These are phyloP conservation scores for Acer negundo DNA, from an alignment of 345 rosid species.

Conservation along the genomic window DNA sequence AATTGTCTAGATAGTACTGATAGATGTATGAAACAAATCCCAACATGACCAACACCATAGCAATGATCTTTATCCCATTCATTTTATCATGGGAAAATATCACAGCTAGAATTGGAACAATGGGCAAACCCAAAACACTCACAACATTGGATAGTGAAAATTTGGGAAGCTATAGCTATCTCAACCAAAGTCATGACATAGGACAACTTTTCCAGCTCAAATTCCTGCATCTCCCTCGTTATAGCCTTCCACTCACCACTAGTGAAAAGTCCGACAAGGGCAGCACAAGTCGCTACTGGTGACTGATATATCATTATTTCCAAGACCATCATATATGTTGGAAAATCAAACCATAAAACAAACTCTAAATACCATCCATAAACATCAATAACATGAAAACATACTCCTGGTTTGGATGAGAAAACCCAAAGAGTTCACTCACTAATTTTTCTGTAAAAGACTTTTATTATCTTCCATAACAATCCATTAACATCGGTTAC, in stretches of 20 bases:
- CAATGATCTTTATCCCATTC: constrained; percentile 54
- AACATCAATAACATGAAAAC: too few relatives aligned
- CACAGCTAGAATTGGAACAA: constrained; percentile 56
- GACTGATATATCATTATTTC: constrained; percentile 34
- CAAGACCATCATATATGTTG: constrained; percentile 31
- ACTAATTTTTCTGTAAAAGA: too few relatives aligned
- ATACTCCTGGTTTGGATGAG: too few relatives aligned
- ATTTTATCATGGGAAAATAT: constrained; percentile 55
- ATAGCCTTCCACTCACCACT: constrained; percentile 29
- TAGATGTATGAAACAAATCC: constrained; percentile 36
- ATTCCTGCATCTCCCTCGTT: constrained; percentile 17
- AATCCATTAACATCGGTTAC: too few relatives aligned
- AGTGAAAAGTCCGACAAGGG: constrained; percentile 20
- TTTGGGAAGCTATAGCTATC: constrained; percentile 33
- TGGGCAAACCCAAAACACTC: constrained; percentile 55
- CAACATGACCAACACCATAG: constrained; percentile 61
- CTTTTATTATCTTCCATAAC: too few relatives aligned
- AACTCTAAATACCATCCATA: too few relatives aligned
- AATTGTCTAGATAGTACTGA: constrained; percentile 15
- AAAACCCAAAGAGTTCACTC: too few relatives aligned
- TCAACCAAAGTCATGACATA: constrained; percentile 22
- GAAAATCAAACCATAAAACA: too few relatives aligned
- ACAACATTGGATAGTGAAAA: constrained; percentile 25
- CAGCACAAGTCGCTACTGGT: background rate
- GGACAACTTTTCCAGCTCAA: constrained; percentile 15